A percentile compares a stretch with the other conserved stretches of the same genome.
Evolutionary conservation across 306 rosid species (phyloP).

Genomic region (Rubus parviflorus): DNA sequence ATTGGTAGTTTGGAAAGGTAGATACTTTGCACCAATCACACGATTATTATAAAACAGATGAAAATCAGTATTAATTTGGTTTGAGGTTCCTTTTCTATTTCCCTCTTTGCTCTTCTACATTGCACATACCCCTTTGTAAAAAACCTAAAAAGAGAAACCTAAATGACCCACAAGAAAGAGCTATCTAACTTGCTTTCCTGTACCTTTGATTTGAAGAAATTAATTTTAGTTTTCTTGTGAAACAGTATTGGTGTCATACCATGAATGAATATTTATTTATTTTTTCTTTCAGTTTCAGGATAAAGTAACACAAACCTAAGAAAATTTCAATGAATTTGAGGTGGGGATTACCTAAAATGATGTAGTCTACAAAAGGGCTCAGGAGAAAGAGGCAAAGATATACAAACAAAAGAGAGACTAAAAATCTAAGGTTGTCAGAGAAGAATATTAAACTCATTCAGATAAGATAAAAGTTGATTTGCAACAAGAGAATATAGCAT

Average conservation of each 20-base stretch:
- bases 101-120: slow-evolving; percentile 31
- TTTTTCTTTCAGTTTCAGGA: background rate
- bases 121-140: slow-evolving; percentile 31
- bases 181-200: slow-evolving; percentile 28
- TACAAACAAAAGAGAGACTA: background rate
- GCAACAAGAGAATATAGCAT: background rate
- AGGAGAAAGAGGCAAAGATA: slow-evolving; percentile 1
- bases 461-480: slow-evolving; percentile 4
- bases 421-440: slow-evolving; percentile 13
- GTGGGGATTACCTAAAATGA: slow-evolving; percentile 14
- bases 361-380: slow-evolving; percentile 13
- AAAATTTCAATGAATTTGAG: background rate
- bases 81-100: slow-evolving; percentile 37
- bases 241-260: slow-evolving; percentile 34
- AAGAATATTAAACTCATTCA: slow-evolving; percentile 15
- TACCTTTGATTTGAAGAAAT: slow-evolving; percentile 43
- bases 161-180: slow-evolving; percentile 40
- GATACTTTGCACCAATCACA: slow-evolving; percentile 70
- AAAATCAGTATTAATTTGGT: slow-evolving; percentile 38
- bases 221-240: slow-evolving; percentile 56
- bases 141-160: slow-evolving; percentile 31
- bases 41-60: slow-evolving; percentile 41
- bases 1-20: slow-evolving; percentile 84
- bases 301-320: background rate
- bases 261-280: background rate